A percentile compares a stretch with the other conserved stretches of the same genome.
These are phyloP conservation scores for Clausena lansium DNA, from an alignment of 345 rosid species.

Conservation along the genomic window DNA sequence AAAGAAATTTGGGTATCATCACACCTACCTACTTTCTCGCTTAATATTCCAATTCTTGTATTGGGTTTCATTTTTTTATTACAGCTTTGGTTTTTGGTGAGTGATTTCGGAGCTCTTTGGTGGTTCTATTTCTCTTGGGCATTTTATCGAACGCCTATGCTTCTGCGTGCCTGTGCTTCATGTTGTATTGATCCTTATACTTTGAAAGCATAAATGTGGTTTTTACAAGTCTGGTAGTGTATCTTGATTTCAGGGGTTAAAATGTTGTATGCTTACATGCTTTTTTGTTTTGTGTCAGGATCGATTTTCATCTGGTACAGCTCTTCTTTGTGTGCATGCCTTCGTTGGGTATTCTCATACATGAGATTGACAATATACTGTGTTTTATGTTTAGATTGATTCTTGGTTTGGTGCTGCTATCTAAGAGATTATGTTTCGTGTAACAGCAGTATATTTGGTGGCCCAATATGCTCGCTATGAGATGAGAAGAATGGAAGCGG, in stretches of 20 bases:
- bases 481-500: slow-evolving; percentile 86
- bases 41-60: background rate
- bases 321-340: slow-evolving; percentile 94
- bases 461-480: slow-evolving; percentile 83
- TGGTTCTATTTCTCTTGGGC: slow-evolving; percentile 17
- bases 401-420: slow-evolving; percentile 20
- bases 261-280: slow-evolving; percentile 17
- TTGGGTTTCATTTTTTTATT: background rate
- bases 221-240: background rate
- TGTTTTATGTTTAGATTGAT: background rate
- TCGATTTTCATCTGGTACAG: slow-evolving; percentile 93
- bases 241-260: background rate
- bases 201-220: too few relatives aligned
- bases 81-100: background rate
- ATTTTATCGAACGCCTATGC: slow-evolving; percentile 31
- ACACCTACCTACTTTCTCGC: background rate
- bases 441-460: slow-evolving; percentile 80
- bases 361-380: slow-evolving; percentile 13
- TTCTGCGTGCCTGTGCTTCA: too few relatives aligned
- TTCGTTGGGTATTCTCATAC: slow-evolving; percentile 61
- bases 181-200: too few relatives aligned
- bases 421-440: slow-evolving; percentile 25
- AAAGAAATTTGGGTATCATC: slow-evolving; percentile 72
- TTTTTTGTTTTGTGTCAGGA: slow-evolving; percentile 47
- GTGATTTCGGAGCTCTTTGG: background rate